Evolutionary conservation across 768 basidiomycete species (phyloP).

Genomic region (Psilocybe tampanensis): DNA sequence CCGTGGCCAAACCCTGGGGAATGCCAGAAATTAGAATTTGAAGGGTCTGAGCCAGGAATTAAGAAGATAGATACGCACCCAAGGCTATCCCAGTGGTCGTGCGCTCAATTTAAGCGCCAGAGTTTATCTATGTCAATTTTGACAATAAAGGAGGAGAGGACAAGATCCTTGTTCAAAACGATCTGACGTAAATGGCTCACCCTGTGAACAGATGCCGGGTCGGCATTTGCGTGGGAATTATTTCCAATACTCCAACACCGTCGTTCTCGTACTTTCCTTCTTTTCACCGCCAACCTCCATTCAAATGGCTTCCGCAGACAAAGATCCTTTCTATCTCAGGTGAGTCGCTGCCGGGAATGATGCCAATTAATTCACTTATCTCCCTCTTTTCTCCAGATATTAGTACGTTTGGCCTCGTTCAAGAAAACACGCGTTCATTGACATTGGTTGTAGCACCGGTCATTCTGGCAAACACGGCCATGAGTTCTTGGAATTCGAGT

Average conservation of each 20-base stretch:
- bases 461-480: constrained; percentile 98
- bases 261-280: not conserved
- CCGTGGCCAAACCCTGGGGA: not conserved
- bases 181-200: not conserved
- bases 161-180: not conserved
- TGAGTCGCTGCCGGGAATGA: constrained; percentile 28
- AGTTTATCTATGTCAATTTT: not conserved
- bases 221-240: constrained; percentile 7
- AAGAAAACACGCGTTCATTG: not conserved
- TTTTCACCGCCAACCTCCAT: constrained; percentile 15
- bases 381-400: constrained; percentile 38
- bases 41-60: not conserved
- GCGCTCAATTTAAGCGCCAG: not conserved
- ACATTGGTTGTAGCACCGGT: constrained; percentile 67
- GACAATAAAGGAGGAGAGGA: not conserved
- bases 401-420: constrained; percentile 35
- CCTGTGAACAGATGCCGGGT: not conserved
- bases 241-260: not conserved
- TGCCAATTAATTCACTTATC: not conserved
- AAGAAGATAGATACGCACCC: not conserved
- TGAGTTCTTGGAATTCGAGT: constrained; percentile 98
- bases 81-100: not conserved
- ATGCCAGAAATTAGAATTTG: not conserved
- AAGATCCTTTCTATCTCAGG: constrained; percentile 84
- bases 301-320: constrained; percentile 54